Conservation (phyloP, 2,329 filamentous ascomycete genomes). For the Colletotrichum scovillei region DNA sequence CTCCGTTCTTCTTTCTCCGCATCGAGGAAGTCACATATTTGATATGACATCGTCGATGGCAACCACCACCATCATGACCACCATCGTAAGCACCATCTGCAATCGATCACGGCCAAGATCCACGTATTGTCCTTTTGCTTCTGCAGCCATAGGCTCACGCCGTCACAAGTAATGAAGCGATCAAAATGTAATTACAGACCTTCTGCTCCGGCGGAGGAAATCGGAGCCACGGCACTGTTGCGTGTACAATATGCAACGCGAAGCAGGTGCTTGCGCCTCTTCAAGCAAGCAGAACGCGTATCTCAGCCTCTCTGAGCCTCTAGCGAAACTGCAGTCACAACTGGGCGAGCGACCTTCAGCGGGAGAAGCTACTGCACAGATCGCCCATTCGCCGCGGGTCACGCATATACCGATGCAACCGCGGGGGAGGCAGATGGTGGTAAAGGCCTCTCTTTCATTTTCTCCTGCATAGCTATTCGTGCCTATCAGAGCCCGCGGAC, state of each 20-base stretch:
- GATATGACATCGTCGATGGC: constrained; percentile 9
- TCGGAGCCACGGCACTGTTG: background rate
- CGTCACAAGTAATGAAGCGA: background rate
- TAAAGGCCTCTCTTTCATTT: background rate
- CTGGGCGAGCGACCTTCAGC: background rate
- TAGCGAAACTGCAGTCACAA: background rate
- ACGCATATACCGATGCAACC: constrained; percentile 25
- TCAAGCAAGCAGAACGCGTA: background rate
- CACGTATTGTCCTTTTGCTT: background rate
- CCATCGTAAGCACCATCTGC: background rate
- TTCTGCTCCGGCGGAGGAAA: background rate
- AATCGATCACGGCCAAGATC: background rate
- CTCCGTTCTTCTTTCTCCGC: background rate
- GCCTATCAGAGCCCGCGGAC: background rate
- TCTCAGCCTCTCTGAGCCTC: background rate
- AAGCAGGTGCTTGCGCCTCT: background rate
- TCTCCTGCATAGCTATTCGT: background rate
- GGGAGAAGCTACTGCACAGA: constrained; percentile 19
- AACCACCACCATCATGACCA: background rate
- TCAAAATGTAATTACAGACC: no score
- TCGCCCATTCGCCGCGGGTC: constrained; percentile 28
- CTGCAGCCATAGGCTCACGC: background rate
- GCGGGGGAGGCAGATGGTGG: background rate
- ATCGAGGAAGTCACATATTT: constrained; percentile 10
- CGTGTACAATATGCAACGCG: background rate